Evolutionary conservation across 2,329 filamentous ascomycete genomes (phyloP).

Genomic region (Neopestalotiopsis sp.): DNA sequence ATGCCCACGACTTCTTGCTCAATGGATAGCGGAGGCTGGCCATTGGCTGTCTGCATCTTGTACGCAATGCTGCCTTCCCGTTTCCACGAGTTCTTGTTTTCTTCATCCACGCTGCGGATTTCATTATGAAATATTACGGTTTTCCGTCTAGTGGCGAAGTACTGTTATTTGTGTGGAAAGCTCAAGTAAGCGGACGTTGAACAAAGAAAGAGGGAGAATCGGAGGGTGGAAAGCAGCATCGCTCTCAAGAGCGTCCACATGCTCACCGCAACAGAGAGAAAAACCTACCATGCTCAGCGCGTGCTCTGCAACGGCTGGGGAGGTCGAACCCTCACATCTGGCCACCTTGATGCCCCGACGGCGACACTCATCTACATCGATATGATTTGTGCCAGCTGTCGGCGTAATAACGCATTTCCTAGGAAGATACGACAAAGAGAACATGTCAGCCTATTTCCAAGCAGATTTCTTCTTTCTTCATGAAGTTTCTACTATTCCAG

Average conservation of each 20-base stretch:
- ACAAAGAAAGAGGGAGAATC: rapidly evolving
- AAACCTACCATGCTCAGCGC: conserved; percentile 26
- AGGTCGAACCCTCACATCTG: conserved; percentile 24
- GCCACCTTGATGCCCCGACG: conserved; percentile 26
- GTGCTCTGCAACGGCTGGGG: conserved; percentile 27
- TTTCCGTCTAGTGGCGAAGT: conserved; percentile 29
- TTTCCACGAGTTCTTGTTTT: conserved; percentile 25
- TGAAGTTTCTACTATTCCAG: too few species aligned
- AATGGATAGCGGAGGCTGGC: conserved; percentile 21
- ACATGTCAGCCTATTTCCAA: not conserved
- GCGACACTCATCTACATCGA: conserved; percentile 27
- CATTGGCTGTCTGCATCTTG: conserved; percentile 27
- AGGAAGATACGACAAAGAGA: not conserved
- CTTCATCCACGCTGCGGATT: conserved; percentile 21
- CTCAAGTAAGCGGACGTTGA: not conserved
- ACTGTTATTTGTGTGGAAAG: conserved; percentile 12
- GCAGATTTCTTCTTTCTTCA: not conserved
- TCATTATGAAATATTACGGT: conserved; percentile 27
- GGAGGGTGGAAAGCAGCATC: too few species aligned
- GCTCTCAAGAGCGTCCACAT: not conserved
- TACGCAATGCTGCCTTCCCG: conserved; percentile 22
- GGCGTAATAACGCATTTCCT: conserved; percentile 30
- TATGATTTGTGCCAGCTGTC: conserved; percentile 25
- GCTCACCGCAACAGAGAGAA: not conserved
- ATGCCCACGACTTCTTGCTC: conserved; percentile 27